Base-by-base conservation (phyloP, 148 eudicot genomes). In the Cornus florida region DNA sequence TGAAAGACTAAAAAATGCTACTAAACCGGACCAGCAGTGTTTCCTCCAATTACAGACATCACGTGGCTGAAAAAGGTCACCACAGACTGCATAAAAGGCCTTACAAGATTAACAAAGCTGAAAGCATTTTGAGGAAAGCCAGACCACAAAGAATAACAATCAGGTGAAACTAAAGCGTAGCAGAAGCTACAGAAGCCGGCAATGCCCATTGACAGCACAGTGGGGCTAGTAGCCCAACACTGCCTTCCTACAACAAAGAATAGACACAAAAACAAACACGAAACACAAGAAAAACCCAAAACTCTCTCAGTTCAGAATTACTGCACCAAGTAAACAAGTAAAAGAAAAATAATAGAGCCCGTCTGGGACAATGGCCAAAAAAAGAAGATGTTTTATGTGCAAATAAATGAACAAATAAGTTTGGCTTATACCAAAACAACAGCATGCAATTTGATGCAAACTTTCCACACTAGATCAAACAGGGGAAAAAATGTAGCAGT, bases 191-290 rank as follows among this genome's bases (percentile, higher is more conserved):
- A 92, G 97, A 90, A 87, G 98, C 91, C 92, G 88, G 95, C 95
- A 98, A 96, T 94, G 82, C 94, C 99, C 95, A 91, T 88, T 92
- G 97, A 90, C 97, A 90, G 92, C 97, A 93, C 85, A 91, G 93
- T 91, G 94, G 93, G 97, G 91, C 97, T 89, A 91, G 90, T 86
- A 86, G 96, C 94, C 98, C 97, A 91, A 91, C 88, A 87, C 88
- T 87, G 93, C 94, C 98, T 97, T 97, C 97, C 90, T 87, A 92
- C 86, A 85, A 90, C 93, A 89, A 88, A 91, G 88, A 72, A 91
- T 74, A 89, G 94, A 94, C 98, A 93, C 86, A 90, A 87, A 91
- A 90, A 91, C 91, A 97, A 90, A 87, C 88, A 94, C 90, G 94
- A 96, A 92, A 94, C 87, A 93, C 87, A 92, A 92, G 83, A 91